Percentiles rank a stretch among this genome's conserved stretches.
Conservation (phyloP, 768 basidiomycete species). For the Boletus reticuloceps region DNA sequence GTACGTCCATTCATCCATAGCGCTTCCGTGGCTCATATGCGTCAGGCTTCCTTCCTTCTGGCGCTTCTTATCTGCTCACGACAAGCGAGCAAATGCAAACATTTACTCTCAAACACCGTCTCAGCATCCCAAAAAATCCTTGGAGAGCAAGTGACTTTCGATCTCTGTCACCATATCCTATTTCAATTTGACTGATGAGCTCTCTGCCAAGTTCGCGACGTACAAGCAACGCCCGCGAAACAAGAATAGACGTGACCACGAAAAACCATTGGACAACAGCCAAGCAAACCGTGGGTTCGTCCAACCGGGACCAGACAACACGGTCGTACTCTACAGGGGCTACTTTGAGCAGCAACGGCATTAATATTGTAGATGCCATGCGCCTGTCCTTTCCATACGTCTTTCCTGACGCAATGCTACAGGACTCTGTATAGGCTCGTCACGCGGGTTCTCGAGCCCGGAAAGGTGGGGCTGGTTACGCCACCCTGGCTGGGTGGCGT, state of each 20-base stretch:
- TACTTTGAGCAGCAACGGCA: conserved; percentile 51
- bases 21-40: background rate
- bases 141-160: conserved; percentile 32
- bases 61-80: conserved; percentile 46
- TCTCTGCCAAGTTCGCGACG: conserved; percentile 37
- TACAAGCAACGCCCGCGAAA: conserved; percentile 40
- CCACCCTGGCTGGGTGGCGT: conserved; percentile 32
- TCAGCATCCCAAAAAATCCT: conserved; percentile 9
- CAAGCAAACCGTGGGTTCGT: conserved; percentile 41
- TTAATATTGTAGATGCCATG: background rate
- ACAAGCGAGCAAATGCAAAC: conserved; percentile 30
- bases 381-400: background rate
- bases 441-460: conserved; percentile 17
- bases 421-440: conserved; percentile 35
- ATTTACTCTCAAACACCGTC: conserved; percentile 20
- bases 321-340: conserved; percentile 29
- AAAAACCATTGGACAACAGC: conserved; percentile 34
- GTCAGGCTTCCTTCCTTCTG: conserved; percentile 42
- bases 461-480: conserved; percentile 31
- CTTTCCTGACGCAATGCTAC: background rate
- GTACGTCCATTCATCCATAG: conserved; percentile 24
- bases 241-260: conserved; percentile 21
- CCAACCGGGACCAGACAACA: conserved; percentile 13
- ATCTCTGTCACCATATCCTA: conserved; percentile 49
- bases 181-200: conserved; percentile 32